phyloP scores from a whole-genome alignment of 257 asterid species.

The Primulina tabacum region DNA sequence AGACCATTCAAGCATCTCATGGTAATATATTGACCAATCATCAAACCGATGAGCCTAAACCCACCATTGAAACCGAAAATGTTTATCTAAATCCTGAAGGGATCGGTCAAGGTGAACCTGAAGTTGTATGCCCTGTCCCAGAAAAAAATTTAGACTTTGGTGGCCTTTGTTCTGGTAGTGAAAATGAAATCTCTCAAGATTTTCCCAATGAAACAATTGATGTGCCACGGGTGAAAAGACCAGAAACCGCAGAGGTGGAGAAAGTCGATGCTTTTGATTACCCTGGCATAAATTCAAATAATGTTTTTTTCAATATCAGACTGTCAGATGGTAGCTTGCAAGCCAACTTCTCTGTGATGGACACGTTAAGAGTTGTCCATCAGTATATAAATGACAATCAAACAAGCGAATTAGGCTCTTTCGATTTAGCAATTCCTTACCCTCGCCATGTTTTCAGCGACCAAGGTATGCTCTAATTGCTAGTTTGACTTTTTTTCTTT shows the following conservation, averaged over 20 bases:
- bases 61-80: conserved; percentile 34
- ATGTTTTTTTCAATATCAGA: conserved; percentile 69
- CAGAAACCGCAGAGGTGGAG: conserved; percentile 39
- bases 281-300: conserved; percentile 43
- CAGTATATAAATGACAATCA: conserved; percentile 52
- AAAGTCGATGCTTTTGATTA: conserved; percentile 37
- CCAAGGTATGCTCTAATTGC: conserved; percentile 57
- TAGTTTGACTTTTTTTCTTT: not conserved
- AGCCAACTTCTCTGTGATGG: conserved; percentile 50
- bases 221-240: conserved; percentile 22
- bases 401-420: conserved; percentile 56
- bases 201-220: conserved; percentile 33
- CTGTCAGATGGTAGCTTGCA: conserved; percentile 76
- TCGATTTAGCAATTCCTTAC: conserved; percentile 80
- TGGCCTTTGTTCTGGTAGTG: conserved; percentile 29
- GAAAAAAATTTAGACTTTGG: conserved; percentile 23
- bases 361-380: conserved; percentile 70
- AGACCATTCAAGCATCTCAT: conserved; percentile 33
- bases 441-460: conserved; percentile 84
- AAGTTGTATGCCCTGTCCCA: conserved; percentile 28
- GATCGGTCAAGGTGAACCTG: conserved; percentile 28
- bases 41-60: conserved; percentile 31
- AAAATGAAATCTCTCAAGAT: conserved; percentile 35
- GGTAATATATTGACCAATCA: conserved; percentile 28
- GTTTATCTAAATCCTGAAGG: conserved; percentile 30